phyloP scores from a whole-genome alignment of 257 asterid genomes.

The Gentiana dahurica region DNA sequence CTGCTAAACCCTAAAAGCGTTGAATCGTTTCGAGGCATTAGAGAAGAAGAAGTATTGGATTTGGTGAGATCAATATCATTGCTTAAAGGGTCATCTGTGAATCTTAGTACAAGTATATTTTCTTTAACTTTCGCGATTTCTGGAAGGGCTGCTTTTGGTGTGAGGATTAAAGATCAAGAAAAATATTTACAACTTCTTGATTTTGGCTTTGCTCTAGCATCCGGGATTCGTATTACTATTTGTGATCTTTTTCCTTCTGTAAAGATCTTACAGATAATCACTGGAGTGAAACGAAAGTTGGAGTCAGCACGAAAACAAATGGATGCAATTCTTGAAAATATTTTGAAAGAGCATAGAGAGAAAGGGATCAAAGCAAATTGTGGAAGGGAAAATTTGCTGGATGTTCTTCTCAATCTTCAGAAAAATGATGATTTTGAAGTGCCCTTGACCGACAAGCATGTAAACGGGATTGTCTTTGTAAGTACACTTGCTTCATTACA shows the following conservation, averaged over 20 bases:
- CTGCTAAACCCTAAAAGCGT: background rate
- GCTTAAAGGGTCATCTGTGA: background rate
- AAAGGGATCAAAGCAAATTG: no score
- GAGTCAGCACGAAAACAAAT: background rate
- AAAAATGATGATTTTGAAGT: background rate
- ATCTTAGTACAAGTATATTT: background rate
- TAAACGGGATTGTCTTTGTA: conserved; percentile 3
- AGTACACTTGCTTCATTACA: background rate
- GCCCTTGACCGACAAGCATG: background rate
- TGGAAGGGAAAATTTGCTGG: no score
- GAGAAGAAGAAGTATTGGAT: background rate
- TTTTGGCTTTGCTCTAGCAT: background rate
- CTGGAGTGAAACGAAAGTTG: background rate
- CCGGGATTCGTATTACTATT: background rate
- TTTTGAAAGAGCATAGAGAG: background rate
- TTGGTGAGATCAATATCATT: background rate
- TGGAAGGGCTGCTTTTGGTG: background rate
- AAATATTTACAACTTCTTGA: background rate
- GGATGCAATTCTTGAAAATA: background rate
- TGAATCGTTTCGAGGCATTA: background rate
- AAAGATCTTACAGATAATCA: background rate
- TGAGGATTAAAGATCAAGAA: background rate
- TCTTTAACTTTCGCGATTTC: background rate
- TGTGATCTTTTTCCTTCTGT: conserved; percentile 1
- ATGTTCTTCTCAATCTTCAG: no score